Percentiles rank a stretch among this genome's conserved stretches.
These are phyloP conservation scores for Aspergillus wentii DNA, from an alignment of 495 filamentous ascomycete genomes.

Conservation along the genomic window DNA sequence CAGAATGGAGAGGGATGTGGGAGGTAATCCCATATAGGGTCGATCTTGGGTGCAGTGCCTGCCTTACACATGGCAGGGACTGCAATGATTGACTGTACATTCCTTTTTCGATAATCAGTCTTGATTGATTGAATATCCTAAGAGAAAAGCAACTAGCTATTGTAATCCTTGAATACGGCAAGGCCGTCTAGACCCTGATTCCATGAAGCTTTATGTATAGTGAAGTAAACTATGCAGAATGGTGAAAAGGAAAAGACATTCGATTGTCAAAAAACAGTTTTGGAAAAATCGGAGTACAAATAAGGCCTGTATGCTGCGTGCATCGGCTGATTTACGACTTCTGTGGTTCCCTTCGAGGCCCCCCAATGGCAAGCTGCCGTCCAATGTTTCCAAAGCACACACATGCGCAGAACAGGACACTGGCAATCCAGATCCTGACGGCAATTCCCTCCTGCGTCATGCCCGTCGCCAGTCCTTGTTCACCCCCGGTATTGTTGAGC, in stretches of 20 bases:
- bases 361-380: slow-evolving; percentile 60
- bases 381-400: slow-evolving; percentile 97
- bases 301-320: not conserved
- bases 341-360: slow-evolving; percentile 12
- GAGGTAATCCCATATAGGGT: slow-evolving; percentile 40
- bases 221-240: too few relatives aligned
- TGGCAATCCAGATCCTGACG: slow-evolving; percentile 80
- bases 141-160: not conserved
- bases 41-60: slow-evolving; percentile 69
- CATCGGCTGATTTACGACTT: slow-evolving; percentile 8
- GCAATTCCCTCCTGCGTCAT: slow-evolving; percentile 73
- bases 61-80: slow-evolving; percentile 47
- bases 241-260: too few relatives aligned
- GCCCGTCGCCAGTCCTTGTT: slow-evolving; percentile 45
- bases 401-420: slow-evolving; percentile 87
- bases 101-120: slow-evolving; percentile 8
- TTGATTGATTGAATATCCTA: slow-evolving; percentile 1
- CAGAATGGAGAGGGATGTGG: slow-evolving; percentile 55
- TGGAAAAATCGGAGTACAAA: too few relatives aligned
- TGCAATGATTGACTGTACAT: slow-evolving; percentile 69
- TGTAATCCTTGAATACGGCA: too few relatives aligned
- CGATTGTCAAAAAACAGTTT: too few relatives aligned
- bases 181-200: too few relatives aligned
- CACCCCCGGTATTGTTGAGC: slow-evolving; percentile 28
- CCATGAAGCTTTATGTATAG: too few relatives aligned